phyloP scores from a whole-genome alignment of 2,329 filamentous ascomycete genomes.

The Apiospora malaysiana region DNA sequence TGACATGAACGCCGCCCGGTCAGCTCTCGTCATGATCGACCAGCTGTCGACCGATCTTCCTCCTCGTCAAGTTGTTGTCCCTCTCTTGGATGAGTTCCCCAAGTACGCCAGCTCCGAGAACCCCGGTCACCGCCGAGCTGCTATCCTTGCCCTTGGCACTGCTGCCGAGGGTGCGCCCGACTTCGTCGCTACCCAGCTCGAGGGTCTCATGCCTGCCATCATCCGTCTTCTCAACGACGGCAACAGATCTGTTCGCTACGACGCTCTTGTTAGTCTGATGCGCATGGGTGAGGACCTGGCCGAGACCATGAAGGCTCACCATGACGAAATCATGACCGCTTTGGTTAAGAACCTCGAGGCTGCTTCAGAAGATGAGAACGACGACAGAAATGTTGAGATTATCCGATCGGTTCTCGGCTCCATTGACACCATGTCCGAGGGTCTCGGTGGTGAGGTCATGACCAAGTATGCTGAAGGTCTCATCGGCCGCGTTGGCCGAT shows the following conservation, averaged over 20 bases:
- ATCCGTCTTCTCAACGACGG: slow-evolving; percentile 82
- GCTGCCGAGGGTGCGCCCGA: slow-evolving; percentile 96
- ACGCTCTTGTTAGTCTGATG: slow-evolving; percentile 85
- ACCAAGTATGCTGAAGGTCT: slow-evolving; percentile 82
- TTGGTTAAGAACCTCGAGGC: slow-evolving; percentile 89
- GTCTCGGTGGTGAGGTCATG: slow-evolving; percentile 81
- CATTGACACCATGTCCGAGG: slow-evolving; percentile 89
- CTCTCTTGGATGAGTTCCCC: slow-evolving; percentile 84
- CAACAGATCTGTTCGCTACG: slow-evolving; percentile 84
- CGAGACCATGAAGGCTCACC: slow-evolving; percentile 86
- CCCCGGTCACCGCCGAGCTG: slow-evolving; percentile 83
- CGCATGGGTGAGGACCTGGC: slow-evolving; percentile 92
- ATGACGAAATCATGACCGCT: slow-evolving; percentile 81
- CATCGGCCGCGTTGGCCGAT: slow-evolving; percentile 81
- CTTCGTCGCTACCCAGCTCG: slow-evolving; percentile 93
- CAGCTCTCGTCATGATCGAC: slow-evolving; percentile 86
- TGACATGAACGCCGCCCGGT: slow-evolving; percentile 83
- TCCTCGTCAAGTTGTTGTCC: slow-evolving; percentile 91
- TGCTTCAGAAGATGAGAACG: slow-evolving; percentile 70
- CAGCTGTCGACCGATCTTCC: slow-evolving; percentile 87
- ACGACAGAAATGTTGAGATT: slow-evolving; percentile 81
- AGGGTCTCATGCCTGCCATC: slow-evolving; percentile 83
- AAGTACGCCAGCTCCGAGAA: slow-evolving; percentile 78
- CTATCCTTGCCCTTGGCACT: slow-evolving; percentile 89
- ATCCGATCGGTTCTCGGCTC: slow-evolving; percentile 90